phyloP scores from a whole-genome alignment of 2,329 filamentous ascomycete species.

The Alternaria longipes region DNA sequence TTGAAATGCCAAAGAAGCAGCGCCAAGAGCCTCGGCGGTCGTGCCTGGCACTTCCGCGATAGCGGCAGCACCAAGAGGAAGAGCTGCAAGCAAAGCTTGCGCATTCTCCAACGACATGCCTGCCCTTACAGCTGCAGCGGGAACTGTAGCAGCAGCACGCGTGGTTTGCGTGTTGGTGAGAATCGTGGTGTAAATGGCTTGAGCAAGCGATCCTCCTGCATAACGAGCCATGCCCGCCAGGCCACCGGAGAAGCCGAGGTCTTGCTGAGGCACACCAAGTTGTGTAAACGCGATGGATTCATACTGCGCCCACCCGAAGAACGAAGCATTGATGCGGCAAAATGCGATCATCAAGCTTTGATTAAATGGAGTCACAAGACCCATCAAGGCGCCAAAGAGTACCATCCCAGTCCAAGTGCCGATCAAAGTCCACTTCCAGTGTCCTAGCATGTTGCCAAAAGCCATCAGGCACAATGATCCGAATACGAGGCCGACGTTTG shows the following conservation, averaged over 20 bases:
- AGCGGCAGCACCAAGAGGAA: slow-evolving; percentile 30
- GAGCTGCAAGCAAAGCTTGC: slow-evolving; percentile 30
- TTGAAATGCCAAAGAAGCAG: slow-evolving; percentile 31
- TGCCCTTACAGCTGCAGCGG: slow-evolving; percentile 30
- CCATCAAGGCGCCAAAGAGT: slow-evolving; percentile 53
- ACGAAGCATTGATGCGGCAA: slow-evolving; percentile 53
- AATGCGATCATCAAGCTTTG: slow-evolving; percentile 60
- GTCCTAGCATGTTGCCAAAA: slow-evolving; percentile 54
- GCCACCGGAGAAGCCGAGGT: slow-evolving; percentile 58
- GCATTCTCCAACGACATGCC: slow-evolving; percentile 35
- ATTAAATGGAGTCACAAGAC: slow-evolving; percentile 57
- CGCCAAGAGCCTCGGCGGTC: slow-evolving; percentile 17
- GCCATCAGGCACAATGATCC: slow-evolving; percentile 55
- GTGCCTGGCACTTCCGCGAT: slow-evolving; percentile 31
- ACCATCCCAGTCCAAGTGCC: slow-evolving; percentile 59
- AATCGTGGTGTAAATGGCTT: slow-evolving; percentile 54
- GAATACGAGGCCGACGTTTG: slow-evolving; percentile 57
- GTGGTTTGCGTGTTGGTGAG: slow-evolving; percentile 48
- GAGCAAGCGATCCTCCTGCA: slow-evolving; percentile 36
- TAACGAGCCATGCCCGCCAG: slow-evolving; percentile 38
- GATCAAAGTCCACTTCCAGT: slow-evolving; percentile 60
- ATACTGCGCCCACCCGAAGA: slow-evolving; percentile 46
- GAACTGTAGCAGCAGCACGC: slow-evolving; percentile 27
- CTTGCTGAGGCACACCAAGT: slow-evolving; percentile 54
- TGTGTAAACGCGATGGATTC: slow-evolving; percentile 45